Evolutionary conservation across 2,329 filamentous ascomycete species (phyloP).

Genomic region (Exophiala aquamarina): DNA sequence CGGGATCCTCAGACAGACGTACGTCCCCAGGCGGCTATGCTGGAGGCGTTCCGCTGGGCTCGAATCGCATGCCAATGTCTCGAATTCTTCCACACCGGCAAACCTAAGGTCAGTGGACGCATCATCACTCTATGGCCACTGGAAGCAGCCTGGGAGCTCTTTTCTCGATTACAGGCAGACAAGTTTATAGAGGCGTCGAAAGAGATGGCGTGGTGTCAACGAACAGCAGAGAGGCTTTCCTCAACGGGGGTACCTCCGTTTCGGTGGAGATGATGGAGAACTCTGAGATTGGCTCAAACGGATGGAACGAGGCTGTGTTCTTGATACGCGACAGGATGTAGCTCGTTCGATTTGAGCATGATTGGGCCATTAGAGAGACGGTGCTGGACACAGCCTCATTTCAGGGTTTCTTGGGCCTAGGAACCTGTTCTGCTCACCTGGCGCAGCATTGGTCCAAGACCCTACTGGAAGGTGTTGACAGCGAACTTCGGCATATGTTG

Average conservation of each 20-base stretch:
- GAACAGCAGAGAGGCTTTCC: conserved; percentile 13
- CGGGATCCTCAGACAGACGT: conserved; percentile 7
- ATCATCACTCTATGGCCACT: conserved; percentile 20
- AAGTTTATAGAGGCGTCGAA: conserved; percentile 12
- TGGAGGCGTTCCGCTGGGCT: conserved; percentile 20
- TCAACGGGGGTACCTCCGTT: conserved; percentile 16
- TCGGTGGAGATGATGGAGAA: conserved; percentile 15
- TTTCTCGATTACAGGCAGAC: conserved; percentile 6
- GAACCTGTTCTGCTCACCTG: no score
- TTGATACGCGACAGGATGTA: neutral
- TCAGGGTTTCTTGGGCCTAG: no score
- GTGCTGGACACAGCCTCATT: neutral
- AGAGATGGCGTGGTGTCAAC: conserved; percentile 19
- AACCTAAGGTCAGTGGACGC: conserved; percentile 11
- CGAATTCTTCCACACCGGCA: conserved; percentile 20
- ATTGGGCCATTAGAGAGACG: no score
- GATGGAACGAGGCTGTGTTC: neutral
- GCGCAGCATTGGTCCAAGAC: no score
- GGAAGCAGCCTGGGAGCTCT: conserved; percentile 19
- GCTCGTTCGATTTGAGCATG: no score
- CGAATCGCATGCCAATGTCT: conserved; percentile 19
- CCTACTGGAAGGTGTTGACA: no score
- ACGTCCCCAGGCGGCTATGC: conserved; percentile 9
- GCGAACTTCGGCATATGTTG: no score
- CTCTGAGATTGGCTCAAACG: neutral